Conservation (phyloP, 139 green algal species). For the Coccomyxa sp. region DNA sequence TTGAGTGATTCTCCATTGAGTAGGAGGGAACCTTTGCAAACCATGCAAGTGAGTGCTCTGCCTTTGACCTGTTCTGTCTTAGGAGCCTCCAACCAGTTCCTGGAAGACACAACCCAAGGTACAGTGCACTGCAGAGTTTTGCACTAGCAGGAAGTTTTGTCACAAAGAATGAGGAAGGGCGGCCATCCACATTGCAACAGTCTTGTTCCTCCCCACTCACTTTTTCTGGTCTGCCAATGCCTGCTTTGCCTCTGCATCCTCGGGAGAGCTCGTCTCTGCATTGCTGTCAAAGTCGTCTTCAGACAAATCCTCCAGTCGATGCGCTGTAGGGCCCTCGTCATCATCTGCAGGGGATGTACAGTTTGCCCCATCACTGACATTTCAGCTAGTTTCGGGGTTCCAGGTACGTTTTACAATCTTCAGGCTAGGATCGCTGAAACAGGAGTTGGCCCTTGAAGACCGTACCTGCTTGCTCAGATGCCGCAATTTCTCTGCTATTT, state of each 20-base stretch:
- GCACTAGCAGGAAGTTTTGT: not conserved
- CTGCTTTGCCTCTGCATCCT: not conserved
- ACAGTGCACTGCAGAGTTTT: not conserved
- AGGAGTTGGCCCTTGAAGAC: not conserved
- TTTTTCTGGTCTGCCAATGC: not conserved
- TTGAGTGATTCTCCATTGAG: not conserved
- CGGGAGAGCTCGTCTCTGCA: not conserved
- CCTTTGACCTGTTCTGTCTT: not conserved
- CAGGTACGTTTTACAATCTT: not conserved
- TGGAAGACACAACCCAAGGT: not conserved
- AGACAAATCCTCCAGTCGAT: constrained; percentile 2
- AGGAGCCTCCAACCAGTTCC: not conserved
- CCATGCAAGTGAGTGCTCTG: not conserved
- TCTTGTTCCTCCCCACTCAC: not conserved
- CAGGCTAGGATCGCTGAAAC: not conserved
- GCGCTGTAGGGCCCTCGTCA: not conserved
- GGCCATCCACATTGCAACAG: not conserved
- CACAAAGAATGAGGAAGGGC: not conserved
- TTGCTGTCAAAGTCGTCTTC: not conserved
- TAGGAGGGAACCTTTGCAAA: not conserved
- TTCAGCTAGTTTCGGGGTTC: not conserved
- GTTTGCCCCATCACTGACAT: not conserved
- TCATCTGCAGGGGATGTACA: not conserved
- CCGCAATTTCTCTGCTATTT: not conserved
- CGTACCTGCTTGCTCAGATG: not conserved